Percentiles rank a stretch among this genome's conserved stretches.
These are phyloP conservation scores for button mushroom (Agaricus bisporus) DNA, from an alignment of 768 basidiomycete genomes.

Conservation along the genomic window DNA sequence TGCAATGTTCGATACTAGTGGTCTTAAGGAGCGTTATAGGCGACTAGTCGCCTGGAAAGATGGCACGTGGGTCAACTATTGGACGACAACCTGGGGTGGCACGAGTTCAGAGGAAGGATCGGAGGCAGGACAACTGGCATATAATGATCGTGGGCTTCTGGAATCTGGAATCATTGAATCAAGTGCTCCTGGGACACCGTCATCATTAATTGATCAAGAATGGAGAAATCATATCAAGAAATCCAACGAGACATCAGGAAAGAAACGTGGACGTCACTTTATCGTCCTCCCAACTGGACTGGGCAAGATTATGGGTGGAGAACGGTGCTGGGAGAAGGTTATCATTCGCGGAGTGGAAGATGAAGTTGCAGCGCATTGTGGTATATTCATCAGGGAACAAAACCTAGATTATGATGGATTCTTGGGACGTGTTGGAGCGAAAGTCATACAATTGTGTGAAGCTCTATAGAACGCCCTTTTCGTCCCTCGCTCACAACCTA, in stretches of 20 bases:
- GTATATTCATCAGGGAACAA: constrained; percentile 42
- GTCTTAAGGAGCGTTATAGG: constrained; percentile 42
- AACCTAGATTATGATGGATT: constrained; percentile 48
- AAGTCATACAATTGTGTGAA: constrained; percentile 39
- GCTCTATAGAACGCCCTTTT: constrained; percentile 9
- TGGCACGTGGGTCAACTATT: constrained; percentile 56
- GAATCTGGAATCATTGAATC: constrained; percentile 17
- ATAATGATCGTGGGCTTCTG: constrained; percentile 22
- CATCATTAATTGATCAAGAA: constrained; percentile 13
- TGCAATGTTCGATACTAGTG: constrained; percentile 52
- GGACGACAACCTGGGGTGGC: constrained; percentile 36
- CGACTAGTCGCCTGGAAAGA: constrained; percentile 41
- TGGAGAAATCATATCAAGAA: constrained; percentile 8
- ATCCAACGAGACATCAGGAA: constrained; percentile 14
- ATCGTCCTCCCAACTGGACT: constrained; percentile 45
- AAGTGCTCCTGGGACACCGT: background rate
- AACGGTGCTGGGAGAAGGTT: constrained; percentile 45
- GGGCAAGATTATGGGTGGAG: constrained; percentile 33
- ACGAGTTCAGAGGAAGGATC: constrained; percentile 4
- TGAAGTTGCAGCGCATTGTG: constrained; percentile 52
- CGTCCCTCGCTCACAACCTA: too few relatives aligned
- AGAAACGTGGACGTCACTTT: constrained; percentile 34
- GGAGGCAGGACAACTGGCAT: constrained; percentile 11
- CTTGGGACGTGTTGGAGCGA: constrained; percentile 36
- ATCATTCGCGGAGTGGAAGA: constrained; percentile 43